Evolutionary conservation across 495 filamentous ascomycete species (phyloP).

Genomic region (Beverwykella pulmonaria): DNA sequence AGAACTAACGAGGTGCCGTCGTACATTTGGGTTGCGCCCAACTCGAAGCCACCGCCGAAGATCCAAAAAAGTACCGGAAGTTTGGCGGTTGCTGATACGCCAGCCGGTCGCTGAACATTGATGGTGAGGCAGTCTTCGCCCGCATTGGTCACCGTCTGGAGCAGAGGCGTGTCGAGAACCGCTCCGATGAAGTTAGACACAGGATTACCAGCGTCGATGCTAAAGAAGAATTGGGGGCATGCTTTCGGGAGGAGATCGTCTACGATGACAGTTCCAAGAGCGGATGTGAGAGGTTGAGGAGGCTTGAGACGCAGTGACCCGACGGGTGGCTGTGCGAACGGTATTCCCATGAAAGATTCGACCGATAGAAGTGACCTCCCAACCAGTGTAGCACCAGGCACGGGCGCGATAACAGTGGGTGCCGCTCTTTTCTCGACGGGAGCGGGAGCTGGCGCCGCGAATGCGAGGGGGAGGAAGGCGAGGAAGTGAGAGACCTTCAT

Average conservation of each 20-base stretch:
- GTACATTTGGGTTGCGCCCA: conserved; percentile 63
- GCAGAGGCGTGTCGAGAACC: conserved; percentile 59
- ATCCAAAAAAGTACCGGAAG: conserved; percentile 72
- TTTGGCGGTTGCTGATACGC: conserved; percentile 56
- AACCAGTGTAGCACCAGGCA: conserved; percentile 35
- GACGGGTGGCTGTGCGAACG: conserved; percentile 63
- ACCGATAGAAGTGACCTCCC: conserved; percentile 26
- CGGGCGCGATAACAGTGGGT: conserved; percentile 33
- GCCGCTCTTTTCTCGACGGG: conserved; percentile 25
- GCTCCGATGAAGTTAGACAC: conserved; percentile 54
- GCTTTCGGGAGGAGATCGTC: conserved; percentile 33
- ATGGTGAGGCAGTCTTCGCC: conserved; percentile 67
- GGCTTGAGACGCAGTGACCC: conserved; percentile 61
- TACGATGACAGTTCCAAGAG: conserved; percentile 40
- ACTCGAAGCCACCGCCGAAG: conserved; percentile 67
- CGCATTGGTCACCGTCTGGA: conserved; percentile 49
- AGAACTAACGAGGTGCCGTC: conserved; percentile 58
- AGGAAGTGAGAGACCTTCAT: conserved; percentile 32
- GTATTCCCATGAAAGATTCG: conserved; percentile 61
- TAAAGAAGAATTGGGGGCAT: conserved; percentile 52
- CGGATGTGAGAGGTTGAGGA: conserved; percentile 55
- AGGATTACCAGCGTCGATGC: conserved; percentile 48
- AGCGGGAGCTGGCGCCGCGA: conserved; percentile 31
- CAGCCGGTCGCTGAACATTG: conserved; percentile 62
- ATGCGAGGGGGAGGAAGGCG: conserved; percentile 20